phyloP scores from a whole-genome alignment of 139 green algal genomes.

The Spirogloea muscicola region DNA sequence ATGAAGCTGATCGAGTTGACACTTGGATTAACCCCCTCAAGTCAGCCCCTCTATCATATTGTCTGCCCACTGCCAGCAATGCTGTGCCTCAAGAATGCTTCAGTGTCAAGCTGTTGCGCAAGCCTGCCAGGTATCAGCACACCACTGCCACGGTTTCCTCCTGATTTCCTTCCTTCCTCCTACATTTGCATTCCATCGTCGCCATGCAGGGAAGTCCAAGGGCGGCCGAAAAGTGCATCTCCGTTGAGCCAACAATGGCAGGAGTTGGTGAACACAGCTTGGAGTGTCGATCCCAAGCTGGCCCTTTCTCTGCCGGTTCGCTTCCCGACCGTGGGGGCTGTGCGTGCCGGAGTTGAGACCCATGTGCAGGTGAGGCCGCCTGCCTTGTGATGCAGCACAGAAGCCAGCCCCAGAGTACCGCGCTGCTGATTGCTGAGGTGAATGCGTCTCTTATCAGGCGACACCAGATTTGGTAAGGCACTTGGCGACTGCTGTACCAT shows the following conservation, averaged over 20 bases:
- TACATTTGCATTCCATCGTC: too few relatives aligned
- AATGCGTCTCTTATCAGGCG: too few relatives aligned
- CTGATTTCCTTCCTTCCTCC: too few relatives aligned
- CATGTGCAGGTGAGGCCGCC: slow-evolving; percentile 11
- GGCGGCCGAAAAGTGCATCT: background rate
- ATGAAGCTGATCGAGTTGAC: slow-evolving; percentile 38
- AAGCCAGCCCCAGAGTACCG: background rate
- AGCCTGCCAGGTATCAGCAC: background rate
- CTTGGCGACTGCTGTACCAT: slow-evolving; percentile 36
- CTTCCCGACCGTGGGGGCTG: slow-evolving; percentile 9
- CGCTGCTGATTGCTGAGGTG: background rate
- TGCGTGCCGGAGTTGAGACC: slow-evolving; percentile 15
- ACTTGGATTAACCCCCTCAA: slow-evolving; percentile 43
- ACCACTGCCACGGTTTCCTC: background rate
- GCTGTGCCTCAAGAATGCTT: slow-evolving; percentile 1
- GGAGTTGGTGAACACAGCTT: slow-evolving; percentile 17
- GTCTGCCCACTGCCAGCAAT: background rate
- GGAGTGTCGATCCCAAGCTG: slow-evolving; percentile 30
- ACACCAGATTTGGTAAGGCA: too few relatives aligned
- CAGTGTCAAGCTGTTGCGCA: background rate
- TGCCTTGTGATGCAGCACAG: background rate
- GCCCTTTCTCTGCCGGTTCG: slow-evolving; percentile 16
- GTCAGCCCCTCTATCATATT: background rate
- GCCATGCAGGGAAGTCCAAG: background rate
- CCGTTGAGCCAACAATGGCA: background rate